phyloP scores from a whole-genome alignment of 495 filamentous ascomycete species.

The Aspergillus olivimuriae region DNA sequence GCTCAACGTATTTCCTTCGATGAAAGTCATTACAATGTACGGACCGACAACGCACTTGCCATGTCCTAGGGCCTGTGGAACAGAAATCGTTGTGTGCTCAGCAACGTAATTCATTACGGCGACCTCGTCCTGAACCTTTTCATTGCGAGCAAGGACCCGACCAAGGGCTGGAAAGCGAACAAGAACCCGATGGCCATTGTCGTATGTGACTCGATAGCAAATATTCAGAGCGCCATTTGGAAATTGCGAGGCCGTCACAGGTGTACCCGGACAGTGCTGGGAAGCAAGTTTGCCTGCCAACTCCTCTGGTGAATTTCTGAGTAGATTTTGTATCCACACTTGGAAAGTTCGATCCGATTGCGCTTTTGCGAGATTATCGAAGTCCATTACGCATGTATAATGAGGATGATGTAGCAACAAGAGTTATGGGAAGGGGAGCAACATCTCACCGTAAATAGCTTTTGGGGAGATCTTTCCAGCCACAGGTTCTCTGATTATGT shows the following conservation, averaged over 20 bases:
- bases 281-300: constrained; percentile 16
- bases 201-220: constrained; percentile 21
- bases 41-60: constrained; percentile 29
- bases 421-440: not conserved
- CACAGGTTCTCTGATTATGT: no score
- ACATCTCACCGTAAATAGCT: no score
- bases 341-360: constrained; percentile 17
- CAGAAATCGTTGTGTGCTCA: constrained; percentile 27
- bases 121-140: constrained; percentile 34
- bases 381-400: constrained; percentile 13
- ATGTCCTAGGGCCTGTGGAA: constrained; percentile 29
- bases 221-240: constrained; percentile 24
- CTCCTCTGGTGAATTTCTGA: constrained; percentile 16
- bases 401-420: not conserved
- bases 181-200: constrained; percentile 17
- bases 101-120: constrained; percentile 31
- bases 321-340: constrained; percentile 17
- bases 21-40: constrained; percentile 42
- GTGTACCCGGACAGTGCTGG: constrained; percentile 13
- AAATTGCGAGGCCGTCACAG: constrained; percentile 10
- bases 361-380: constrained; percentile 18
- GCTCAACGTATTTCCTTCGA: constrained; percentile 22
- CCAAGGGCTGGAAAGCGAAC: constrained; percentile 24
- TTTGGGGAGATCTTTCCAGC: no score
- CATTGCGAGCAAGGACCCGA: constrained; percentile 17